Evolutionary conservation across 768 basidiomycete species (phyloP), one percentile per base, ranked within the genome.

Genomic region (Zangia roseola): DNA sequence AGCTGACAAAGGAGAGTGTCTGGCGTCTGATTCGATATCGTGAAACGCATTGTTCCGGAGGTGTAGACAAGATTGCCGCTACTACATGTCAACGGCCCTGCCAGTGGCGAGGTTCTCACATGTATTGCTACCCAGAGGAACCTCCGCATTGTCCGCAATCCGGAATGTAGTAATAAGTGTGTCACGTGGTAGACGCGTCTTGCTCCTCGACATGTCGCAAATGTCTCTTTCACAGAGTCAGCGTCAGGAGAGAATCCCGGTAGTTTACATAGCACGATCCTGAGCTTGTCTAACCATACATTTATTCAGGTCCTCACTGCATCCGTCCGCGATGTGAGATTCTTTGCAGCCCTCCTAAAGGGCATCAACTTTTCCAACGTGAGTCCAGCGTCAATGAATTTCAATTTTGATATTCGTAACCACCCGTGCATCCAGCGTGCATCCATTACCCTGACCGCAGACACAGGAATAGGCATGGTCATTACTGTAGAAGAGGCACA

Each of bases 401-500:
- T 19, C 35, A 25, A 51, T 52, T 51, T 19, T 45, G 13, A 60
- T 41, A 21, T 19, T 48, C 39, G 50, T 56, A 20, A 26, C 43
- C 17, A 8, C 42, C 37, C 31, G 41, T 53, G 38, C 45, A n/a
- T 54, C 33, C 57, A 91, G 88, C 77, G 84, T 54, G 94, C 89
- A 14, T 86, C 82, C 1, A 72, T 97, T 37, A 82, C 78, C 12
- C 76, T 93, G n/a, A 77, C 81, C 20, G 71, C 77, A 16, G 63
- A 57, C 35, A 72, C 74, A 24, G 93, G 91, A 2, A 65, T 97
- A 34, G 94, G 92, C 1, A 70, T 97, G 54, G 80, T 80, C 12
- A 77, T 97, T 24, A 80, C 81, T 17, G 92, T 91, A 10, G 92
- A 97, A 69, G 93, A 97, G 65, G 83, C 88, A 2, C 78, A 87